Percentiles rank a stretch among this genome's conserved stretches.
Conservation (phyloP, 805 yeast genomes). For the Lipomyces sp. region DNA sequence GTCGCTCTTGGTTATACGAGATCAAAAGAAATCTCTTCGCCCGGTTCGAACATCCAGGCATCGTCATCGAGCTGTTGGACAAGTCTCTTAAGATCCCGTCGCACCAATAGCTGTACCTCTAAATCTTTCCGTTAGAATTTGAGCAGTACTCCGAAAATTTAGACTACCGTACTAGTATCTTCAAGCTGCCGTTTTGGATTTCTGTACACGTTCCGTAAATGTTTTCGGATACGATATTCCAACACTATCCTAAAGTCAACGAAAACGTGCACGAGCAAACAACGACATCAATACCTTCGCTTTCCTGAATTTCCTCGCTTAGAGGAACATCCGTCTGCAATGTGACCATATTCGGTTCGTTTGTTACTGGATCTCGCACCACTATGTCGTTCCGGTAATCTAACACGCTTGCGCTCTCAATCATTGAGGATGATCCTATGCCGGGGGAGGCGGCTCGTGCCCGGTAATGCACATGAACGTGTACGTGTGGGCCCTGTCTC, state of each 20-base stretch:
- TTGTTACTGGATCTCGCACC: conserved; percentile 26
- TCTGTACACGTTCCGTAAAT: conserved; percentile 17
- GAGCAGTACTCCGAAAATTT: not conserved
- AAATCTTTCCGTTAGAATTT: conserved; percentile 9
- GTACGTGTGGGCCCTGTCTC: conserved; percentile 5
- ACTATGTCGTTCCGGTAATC: conserved; percentile 26
- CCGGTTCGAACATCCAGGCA: conserved; percentile 33
- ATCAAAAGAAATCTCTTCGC: conserved; percentile 17
- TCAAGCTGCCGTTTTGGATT: conserved; percentile 9
- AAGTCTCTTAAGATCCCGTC: conserved; percentile 26
- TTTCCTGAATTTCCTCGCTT: conserved; percentile 25
- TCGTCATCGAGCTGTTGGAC: conserved; percentile 29
- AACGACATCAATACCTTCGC: conserved; percentile 21
- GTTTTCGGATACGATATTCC: conserved; percentile 23
- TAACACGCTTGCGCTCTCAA: conserved; percentile 10
- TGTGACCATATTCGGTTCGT: conserved; percentile 32
- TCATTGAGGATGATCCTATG: not conserved
- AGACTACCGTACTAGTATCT: conserved; percentile 1
- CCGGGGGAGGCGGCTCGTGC: conserved; percentile 5
- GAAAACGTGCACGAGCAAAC: not conserved
- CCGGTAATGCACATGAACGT: conserved; percentile 2
- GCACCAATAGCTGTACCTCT: conserved; percentile 30
- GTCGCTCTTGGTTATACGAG: conserved; percentile 1
- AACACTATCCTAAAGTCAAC: conserved; percentile 9
- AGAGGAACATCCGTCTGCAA: conserved; percentile 26